Evolutionary conservation across 2,329 filamentous ascomycete genomes (phyloP).

Genomic region (Botrytis deweyae): DNA sequence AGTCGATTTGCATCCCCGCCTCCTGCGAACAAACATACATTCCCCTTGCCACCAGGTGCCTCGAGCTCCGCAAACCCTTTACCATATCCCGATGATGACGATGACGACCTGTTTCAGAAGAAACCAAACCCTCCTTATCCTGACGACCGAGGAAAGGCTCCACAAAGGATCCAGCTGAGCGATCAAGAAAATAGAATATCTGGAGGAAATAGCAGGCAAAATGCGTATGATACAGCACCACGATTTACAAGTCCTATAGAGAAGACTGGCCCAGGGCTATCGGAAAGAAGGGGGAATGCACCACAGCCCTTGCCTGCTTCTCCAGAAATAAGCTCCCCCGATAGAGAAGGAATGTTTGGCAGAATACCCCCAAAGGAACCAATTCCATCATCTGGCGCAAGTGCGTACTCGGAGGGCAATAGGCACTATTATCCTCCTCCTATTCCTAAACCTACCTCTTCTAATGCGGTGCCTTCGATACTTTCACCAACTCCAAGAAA

Average conservation of each 20-base stretch:
- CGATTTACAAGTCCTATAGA: constrained; percentile 47
- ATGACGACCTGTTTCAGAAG: constrained; percentile 42
- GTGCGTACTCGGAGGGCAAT: constrained; percentile 31
- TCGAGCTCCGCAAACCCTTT: constrained; percentile 67
- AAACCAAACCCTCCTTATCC: constrained; percentile 38
- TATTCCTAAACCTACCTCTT: constrained; percentile 35
- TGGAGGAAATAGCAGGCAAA: constrained; percentile 27
- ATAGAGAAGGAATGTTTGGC: constrained; percentile 79
- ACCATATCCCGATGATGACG: constrained; percentile 71
- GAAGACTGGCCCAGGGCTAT: constrained; percentile 63
- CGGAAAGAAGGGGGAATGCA: constrained; percentile 77
- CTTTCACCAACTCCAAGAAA: constrained; percentile 37
- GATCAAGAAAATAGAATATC: constrained; percentile 28
- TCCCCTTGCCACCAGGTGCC: constrained; percentile 66
- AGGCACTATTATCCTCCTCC: constrained; percentile 58
- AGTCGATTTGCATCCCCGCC: constrained; percentile 51
- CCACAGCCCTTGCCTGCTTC: constrained; percentile 83
- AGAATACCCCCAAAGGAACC: constrained; percentile 43
- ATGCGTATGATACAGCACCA: constrained; percentile 39
- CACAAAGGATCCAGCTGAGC: constrained; percentile 29
- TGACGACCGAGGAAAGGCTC: constrained; percentile 34
- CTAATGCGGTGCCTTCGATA: constrained; percentile 31
- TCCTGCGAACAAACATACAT: constrained; percentile 53
- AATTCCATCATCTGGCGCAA: constrained; percentile 25
- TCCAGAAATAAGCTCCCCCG: constrained; percentile 70